Conservation (phyloP, 495 filamentous ascomycete species). For the Penicillium bialowiezense region DNA sequence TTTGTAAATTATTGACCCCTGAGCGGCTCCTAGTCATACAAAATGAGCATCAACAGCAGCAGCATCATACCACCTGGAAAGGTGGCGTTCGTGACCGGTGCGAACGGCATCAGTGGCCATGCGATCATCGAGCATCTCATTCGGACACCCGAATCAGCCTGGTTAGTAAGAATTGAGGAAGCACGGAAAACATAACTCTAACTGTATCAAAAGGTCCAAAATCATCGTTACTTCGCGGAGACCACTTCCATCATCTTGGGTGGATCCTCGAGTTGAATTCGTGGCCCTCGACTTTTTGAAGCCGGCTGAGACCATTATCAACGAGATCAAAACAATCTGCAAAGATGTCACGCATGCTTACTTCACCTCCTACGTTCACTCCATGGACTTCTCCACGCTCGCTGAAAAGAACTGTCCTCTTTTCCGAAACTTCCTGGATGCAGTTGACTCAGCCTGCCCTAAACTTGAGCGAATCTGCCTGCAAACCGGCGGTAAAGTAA, state of each 20-base stretch:
- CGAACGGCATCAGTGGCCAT: constrained; percentile 16
- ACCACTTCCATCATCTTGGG: constrained; percentile 3
- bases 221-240: constrained; percentile 27
- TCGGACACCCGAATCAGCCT: too few relatives aligned
- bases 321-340: constrained; percentile 11
- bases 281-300: constrained; percentile 18
- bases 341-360: constrained; percentile 23
- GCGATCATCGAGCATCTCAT: constrained; percentile 10
- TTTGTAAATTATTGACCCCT: too few relatives aligned
- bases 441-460: not conserved
- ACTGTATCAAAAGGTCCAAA: too few relatives aligned
- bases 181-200: too few relatives aligned
- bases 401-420: constrained; percentile 9
- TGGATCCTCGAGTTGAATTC: constrained; percentile 24
- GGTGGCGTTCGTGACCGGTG: constrained; percentile 13
- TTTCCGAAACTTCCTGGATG: constrained; percentile 22
- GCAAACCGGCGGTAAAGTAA: constrained; percentile 12
- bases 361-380: constrained; percentile 28
- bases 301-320: not conserved
- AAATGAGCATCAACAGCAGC: too few relatives aligned
- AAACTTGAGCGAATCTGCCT: constrained; percentile 2
- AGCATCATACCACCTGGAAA: too few relatives aligned
- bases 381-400: constrained; percentile 14
- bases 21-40: too few relatives aligned
- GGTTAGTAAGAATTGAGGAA: too few relatives aligned